Conservation (phyloP, 1,284 basidiomycete genomes). For the Stygiomarasmius scandens region DNA sequence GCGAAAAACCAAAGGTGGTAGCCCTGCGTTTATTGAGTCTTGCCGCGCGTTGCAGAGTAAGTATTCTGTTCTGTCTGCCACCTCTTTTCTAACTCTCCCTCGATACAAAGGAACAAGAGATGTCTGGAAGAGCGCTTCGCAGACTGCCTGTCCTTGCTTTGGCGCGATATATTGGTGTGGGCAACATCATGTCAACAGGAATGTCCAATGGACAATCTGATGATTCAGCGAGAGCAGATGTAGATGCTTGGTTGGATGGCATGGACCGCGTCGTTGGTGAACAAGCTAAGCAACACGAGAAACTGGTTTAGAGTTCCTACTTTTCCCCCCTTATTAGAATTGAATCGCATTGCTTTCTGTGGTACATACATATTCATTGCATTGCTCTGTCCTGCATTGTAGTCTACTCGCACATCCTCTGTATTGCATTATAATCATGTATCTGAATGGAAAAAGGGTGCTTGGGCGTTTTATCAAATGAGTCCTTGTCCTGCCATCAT, state of each 20-base stretch:
- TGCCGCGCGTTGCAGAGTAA: conserved; percentile 74
- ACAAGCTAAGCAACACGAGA: conserved; percentile 54
- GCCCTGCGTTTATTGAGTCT: conserved; percentile 67
- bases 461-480: conserved; percentile 5
- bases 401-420: too few species aligned
- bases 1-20: conserved; percentile 51
- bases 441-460: not conserved
- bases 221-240: conserved; percentile 38
- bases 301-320: conserved; percentile 25
- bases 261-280: conserved; percentile 74
- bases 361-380: not conserved
- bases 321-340: conserved; percentile 15
- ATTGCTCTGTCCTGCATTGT: not conserved
- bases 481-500: conserved; percentile 24
- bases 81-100: not conserved
- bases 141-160: conserved; percentile 91
- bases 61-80: conserved; percentile 24
- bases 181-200: conserved; percentile 27
- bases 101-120: conserved; percentile 55
- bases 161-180: conserved; percentile 74
- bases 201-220: conserved; percentile 6
- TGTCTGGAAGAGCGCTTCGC: conserved; percentile 90
- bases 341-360: conserved; percentile 13
- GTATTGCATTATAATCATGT: not conserved
- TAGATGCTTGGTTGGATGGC: conserved; percentile 73